Conservation (phyloP, 495 filamentous ascomycete genomes). For the Opeltia flavorubescens region DNA sequence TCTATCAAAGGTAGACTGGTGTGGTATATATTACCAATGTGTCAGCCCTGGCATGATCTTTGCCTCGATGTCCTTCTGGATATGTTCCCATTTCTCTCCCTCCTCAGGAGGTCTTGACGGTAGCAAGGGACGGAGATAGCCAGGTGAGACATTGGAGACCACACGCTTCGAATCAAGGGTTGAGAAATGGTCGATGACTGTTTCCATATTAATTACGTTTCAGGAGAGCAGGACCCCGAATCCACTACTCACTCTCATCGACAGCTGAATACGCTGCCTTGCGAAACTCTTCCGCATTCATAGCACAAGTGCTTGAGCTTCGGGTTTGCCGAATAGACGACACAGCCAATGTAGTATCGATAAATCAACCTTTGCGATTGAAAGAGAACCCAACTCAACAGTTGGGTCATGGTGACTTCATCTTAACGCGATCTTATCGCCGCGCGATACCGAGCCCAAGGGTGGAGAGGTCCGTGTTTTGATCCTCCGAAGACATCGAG, state of each 20-base stretch:
- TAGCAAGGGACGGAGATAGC: constrained; percentile 72
- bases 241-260: constrained; percentile 74
- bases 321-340: too few species aligned
- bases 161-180: constrained; percentile 57
- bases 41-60: constrained; percentile 92
- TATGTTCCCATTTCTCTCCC: constrained; percentile 63
- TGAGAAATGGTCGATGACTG: constrained; percentile 76
- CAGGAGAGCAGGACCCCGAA: too few species aligned
- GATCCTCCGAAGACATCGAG: too few species aligned
- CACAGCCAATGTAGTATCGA: too few species aligned
- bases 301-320: too few species aligned
- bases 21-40: constrained; percentile 52
- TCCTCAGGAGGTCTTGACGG: constrained; percentile 57
- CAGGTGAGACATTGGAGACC: constrained; percentile 64
- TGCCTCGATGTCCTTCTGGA: constrained; percentile 71
- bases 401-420: too few species aligned
- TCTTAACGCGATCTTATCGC: too few species aligned
- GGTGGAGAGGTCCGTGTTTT: too few species aligned
- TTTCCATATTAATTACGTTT: not conserved
- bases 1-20: not conserved
- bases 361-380: too few species aligned
- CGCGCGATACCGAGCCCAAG: too few species aligned
- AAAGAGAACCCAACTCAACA: too few species aligned
- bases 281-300: constrained; percentile 76
- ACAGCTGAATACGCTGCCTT: constrained; percentile 69